Conservation (phyloP, 2,329 filamentous ascomycete species). For the Fusarium hainanense region DNA sequence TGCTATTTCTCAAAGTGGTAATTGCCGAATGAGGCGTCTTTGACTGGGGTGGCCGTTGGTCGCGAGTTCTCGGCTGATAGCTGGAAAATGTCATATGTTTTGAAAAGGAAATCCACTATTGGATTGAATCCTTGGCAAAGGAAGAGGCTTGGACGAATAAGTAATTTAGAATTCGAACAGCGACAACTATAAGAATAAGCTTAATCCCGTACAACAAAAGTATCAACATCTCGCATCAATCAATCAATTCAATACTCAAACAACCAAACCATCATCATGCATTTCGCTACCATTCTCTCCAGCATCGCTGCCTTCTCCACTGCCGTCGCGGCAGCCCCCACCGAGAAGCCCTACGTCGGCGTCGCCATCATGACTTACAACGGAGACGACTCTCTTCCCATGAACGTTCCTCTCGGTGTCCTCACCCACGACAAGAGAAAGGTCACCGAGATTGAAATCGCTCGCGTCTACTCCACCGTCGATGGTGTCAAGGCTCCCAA, state of each 20-base stretch:
- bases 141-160: neutral
- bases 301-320: neutral
- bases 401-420: conserved; percentile 23
- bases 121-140: neutral
- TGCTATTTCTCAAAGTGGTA: neutral
- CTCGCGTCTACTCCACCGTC: neutral
- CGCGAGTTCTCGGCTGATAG: neutral
- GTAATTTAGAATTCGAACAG: neutral
- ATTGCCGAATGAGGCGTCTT: neutral
- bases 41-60: neutral
- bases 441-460: conserved; percentile 20
- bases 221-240: neutral
- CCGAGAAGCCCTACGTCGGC: neutral
- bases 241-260: neutral
- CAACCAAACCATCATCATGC: neutral
- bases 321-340: neutral
- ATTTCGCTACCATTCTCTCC: neutral
- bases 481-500: conserved; percentile 10
- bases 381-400: neutral
- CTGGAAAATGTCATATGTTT: neutral
- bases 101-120: neutral
- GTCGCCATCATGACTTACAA: conserved; percentile 27
- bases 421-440: conserved; percentile 12
- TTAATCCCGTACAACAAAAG: rapidly evolving
- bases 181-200: neutral